A percentile compares a stretch with the other conserved stretches of the same genome.
phyloP scores from a whole-genome alignment of 1,284 basidiomycete species.

The Microbotryum intermedium region DNA sequence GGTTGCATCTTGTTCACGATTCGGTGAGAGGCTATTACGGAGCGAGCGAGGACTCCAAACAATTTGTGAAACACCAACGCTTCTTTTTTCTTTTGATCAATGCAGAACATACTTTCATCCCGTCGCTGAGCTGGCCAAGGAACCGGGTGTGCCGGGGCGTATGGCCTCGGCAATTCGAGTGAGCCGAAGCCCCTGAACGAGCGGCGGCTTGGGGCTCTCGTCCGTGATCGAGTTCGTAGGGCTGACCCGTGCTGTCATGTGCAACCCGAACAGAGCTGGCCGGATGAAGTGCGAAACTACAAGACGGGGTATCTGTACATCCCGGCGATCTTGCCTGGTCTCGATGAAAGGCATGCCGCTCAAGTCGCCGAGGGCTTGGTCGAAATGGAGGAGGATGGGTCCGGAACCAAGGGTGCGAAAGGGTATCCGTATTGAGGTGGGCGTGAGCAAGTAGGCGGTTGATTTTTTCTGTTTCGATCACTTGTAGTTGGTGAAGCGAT shows the following conservation, averaged over 20 bases:
- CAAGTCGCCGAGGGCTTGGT: slow-evolving; percentile 38
- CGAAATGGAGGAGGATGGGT: slow-evolving; percentile 20
- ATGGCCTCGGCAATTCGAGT: slow-evolving; percentile 55
- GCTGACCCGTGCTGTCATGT: background rate
- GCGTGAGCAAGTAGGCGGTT: too few relatives aligned
- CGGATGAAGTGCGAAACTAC: slow-evolving; percentile 50
- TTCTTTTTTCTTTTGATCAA: background rate
- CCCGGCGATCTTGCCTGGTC: slow-evolving; percentile 45
- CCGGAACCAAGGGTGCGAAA: background rate
- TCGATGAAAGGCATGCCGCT: slow-evolving; percentile 46
- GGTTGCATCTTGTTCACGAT: slow-evolving; percentile 71
- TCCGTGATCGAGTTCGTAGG: background rate
- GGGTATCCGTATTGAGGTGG: background rate
- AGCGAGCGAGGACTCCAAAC: too few relatives aligned
- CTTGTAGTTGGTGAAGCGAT: background rate
- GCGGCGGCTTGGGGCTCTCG: background rate
- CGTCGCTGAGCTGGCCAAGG: slow-evolving; percentile 51
- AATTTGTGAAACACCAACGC: background rate
- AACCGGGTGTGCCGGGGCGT: slow-evolving; percentile 57
- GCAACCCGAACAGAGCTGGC: slow-evolving; percentile 47
- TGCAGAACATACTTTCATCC: slow-evolving; percentile 55
- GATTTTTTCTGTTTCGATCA: background rate
- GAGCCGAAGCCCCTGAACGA: background rate
- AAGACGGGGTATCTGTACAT: slow-evolving; percentile 52
- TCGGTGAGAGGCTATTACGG: slow-evolving; percentile 35